These are phyloP conservation scores for Lyophyllum shimeji DNA, from an alignment of 768 basidiomycete genomes.

Conservation along the genomic window DNA sequence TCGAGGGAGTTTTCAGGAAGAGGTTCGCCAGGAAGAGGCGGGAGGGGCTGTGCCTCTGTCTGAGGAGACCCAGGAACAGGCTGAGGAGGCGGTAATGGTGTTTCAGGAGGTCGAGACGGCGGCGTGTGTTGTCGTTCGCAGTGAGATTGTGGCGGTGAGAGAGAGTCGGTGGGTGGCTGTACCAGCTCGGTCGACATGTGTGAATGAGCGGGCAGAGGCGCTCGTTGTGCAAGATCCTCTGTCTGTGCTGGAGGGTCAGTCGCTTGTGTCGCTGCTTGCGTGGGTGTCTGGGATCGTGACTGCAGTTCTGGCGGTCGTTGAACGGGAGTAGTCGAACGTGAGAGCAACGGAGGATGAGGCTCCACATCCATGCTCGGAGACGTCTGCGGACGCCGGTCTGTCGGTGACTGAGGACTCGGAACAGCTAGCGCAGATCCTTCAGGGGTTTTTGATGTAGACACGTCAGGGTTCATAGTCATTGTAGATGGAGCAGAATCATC, in stretches of 20 bases:
- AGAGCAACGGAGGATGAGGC: background rate
- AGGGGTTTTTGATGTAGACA: background rate
- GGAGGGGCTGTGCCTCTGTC: background rate
- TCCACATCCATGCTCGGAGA: background rate
- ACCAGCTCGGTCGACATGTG: background rate
- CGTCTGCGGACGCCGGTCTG: background rate
- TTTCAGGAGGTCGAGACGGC: background rate
- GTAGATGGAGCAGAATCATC: background rate
- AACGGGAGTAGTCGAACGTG: background rate
- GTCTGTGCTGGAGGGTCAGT: background rate
- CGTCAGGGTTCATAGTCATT: background rate
- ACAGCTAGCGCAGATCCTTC: background rate
- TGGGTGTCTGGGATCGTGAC: background rate
- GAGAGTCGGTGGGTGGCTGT: background rate
- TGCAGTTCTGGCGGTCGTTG: too few relatives aligned
- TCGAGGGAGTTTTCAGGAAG: background rate
- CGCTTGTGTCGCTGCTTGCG: background rate
- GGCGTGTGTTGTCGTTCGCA: background rate
- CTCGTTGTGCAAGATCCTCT: background rate
- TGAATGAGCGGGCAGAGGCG: background rate
- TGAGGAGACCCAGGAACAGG: background rate
- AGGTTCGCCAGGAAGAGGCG: conserved; percentile 9
- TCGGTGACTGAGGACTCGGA: background rate
- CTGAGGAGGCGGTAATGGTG: background rate
- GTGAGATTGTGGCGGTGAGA: background rate